These are phyloP conservation scores for Eudorina sp. DNA, from an alignment of 139 green algal genomes.

Conservation along the genomic window DNA sequence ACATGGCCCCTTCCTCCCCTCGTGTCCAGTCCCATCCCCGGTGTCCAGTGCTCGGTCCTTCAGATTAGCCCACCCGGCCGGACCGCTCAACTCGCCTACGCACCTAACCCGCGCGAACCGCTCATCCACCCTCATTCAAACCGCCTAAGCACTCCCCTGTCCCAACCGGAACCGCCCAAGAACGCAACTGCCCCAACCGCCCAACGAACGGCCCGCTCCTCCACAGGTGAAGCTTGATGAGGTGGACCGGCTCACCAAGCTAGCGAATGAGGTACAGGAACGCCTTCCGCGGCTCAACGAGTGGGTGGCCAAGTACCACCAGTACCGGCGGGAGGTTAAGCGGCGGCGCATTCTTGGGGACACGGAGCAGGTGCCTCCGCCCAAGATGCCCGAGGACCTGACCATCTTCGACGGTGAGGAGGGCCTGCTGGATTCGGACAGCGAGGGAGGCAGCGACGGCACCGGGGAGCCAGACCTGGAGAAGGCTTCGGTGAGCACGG, in stretches of 20 bases:
- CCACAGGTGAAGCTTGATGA: not conserved
- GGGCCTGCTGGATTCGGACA: not conserved
- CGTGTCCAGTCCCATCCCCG: no score
- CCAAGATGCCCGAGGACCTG: constrained; percentile 44
- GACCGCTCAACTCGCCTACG: no score
- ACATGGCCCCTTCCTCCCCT: no score
- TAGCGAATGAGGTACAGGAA: not conserved
- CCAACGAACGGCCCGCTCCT: not conserved
- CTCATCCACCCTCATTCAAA: no score
- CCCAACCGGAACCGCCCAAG: not conserved
- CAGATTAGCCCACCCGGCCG: no score
- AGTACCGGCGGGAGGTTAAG: not conserved
- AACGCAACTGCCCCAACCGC: not conserved
- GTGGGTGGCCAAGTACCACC: constrained; percentile 6
- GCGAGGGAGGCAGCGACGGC: no score
- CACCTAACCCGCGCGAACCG: no score
- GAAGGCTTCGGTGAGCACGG: no score
- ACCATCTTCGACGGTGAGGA: constrained; percentile 34
- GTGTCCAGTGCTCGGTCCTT: no score
- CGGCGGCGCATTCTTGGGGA: not conserved
- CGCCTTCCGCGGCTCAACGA: constrained; percentile 31
- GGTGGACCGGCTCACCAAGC: constrained; percentile 10
- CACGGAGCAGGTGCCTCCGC: not conserved
- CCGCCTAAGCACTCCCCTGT: no score
- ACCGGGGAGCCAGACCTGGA: no score